Conservation (phyloP, 345 rosid species). For the Excoecaria cochinchinensis region DNA sequence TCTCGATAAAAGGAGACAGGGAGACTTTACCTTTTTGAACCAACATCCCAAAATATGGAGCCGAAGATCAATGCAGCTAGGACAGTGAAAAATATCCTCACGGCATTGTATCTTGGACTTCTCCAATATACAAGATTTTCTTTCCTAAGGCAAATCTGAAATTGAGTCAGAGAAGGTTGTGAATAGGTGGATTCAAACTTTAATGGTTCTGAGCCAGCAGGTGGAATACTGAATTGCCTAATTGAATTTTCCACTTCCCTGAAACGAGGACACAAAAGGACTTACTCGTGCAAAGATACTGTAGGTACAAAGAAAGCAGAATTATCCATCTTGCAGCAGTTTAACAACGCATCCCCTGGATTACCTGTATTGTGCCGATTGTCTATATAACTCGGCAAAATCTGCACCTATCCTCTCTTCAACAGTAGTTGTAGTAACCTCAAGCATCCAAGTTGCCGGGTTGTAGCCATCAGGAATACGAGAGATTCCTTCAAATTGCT, state of each 20-base stretch:
- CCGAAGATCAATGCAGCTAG: slow-evolving; percentile 66
- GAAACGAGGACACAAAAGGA: slow-evolving; percentile 10
- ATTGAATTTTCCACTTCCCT: slow-evolving; percentile 74
- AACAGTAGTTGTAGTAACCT: slow-evolving; percentile 61
- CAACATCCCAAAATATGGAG: slow-evolving; percentile 76
- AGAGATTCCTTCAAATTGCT: slow-evolving; percentile 65
- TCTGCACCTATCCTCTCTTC: slow-evolving; percentile 64
- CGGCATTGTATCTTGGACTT: slow-evolving; percentile 79
- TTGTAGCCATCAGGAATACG: slow-evolving; percentile 65
- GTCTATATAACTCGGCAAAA: slow-evolving; percentile 65
- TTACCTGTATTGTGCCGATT: slow-evolving; percentile 41
- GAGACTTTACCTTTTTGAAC: slow-evolving; percentile 49
- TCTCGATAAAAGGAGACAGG: not conserved
- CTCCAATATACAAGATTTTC: slow-evolving; percentile 94
- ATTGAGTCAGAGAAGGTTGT: slow-evolving; percentile 50
- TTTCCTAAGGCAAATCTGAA: slow-evolving; percentile 68
- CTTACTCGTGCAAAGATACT: not conserved
- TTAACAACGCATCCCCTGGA: not conserved
- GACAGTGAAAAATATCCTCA: slow-evolving; percentile 58
- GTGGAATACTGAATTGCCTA: slow-evolving; percentile 50
- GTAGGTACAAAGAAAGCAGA: not conserved
- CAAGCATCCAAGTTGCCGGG: slow-evolving; percentile 99
- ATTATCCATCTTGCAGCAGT: not conserved
- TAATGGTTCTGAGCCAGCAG: slow-evolving; percentile 61
- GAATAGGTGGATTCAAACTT: slow-evolving; percentile 56